These are phyloP conservation scores for Powellomyces hirtus DNA, from an alignment of 192 early-diverging fungal species.

Conservation along the genomic window DNA sequence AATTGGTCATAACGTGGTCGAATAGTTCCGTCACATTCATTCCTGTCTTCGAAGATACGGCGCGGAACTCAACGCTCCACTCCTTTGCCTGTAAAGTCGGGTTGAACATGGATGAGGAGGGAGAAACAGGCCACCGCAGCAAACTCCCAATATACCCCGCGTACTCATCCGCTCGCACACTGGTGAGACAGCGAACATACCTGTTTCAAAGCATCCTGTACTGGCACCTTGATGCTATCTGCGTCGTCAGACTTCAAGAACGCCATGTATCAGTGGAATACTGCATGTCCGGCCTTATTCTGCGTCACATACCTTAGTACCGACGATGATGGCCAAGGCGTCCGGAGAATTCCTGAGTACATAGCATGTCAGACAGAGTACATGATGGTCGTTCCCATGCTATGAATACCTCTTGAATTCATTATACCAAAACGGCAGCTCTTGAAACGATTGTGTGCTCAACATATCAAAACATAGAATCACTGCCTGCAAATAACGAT, in stretches of 20 bases:
- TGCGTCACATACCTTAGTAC: conserved; percentile 36
- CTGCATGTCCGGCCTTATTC: background rate
- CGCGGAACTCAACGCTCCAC: conserved; percentile 49
- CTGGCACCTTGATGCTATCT: conserved; percentile 45
- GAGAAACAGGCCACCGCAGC: background rate
- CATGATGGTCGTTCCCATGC: background rate
- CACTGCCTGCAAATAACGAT: conserved; percentile 29
- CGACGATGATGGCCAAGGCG: conserved; percentile 43
- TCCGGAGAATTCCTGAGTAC: conserved; percentile 42
- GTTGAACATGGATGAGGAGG: background rate
- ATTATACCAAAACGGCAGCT: conserved; percentile 58
- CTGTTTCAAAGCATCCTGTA: conserved; percentile 51
- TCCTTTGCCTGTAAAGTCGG: conserved; percentile 55
- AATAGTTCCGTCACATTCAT: conserved; percentile 54
- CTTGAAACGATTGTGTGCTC: conserved; percentile 44
- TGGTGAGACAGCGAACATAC: no score
- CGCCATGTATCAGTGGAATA: background rate
- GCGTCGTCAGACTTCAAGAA: conserved; percentile 46
- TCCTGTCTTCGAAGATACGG: conserved; percentile 53
- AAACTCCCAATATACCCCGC: no score
- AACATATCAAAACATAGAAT: conserved; percentile 57
- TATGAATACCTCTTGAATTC: conserved; percentile 44
- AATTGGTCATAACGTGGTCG: conserved; percentile 17
- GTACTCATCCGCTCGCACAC: no score
- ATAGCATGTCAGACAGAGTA: background rate